These are phyloP conservation scores for Quercus tomentella DNA, from an alignment of 331 rosid genomes.

Conservation along the genomic window DNA sequence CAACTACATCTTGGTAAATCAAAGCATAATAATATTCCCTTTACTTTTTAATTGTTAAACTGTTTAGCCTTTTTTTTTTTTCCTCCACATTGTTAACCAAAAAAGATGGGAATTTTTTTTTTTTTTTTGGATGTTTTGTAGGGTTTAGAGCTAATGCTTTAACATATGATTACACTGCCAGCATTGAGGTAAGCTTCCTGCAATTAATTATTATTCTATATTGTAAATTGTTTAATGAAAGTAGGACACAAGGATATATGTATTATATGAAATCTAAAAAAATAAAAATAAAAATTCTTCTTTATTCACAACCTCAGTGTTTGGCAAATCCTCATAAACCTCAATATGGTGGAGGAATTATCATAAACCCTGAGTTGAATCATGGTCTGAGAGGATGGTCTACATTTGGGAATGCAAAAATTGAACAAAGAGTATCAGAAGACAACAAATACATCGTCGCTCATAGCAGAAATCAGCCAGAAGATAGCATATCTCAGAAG, in stretches of 20 bases:
- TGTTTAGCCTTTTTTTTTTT: background rate
- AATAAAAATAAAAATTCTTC: background rate
- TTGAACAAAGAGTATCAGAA: conserved; percentile 36
- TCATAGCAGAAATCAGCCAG: conserved; percentile 37
- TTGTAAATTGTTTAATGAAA: background rate
- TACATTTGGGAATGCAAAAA: conserved; percentile 40
- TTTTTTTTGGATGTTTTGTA: background rate
- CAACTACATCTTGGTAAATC: too few relatives aligned
- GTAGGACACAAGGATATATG: background rate
- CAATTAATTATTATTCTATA: background rate
- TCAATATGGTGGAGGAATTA: conserved; percentile 72
- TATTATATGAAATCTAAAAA: background rate
- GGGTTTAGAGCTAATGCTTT: conserved; percentile 41
- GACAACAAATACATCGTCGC: conserved; percentile 70
- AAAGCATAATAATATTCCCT: too few relatives aligned
- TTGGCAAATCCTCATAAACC: conserved; percentile 42
- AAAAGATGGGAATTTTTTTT: background rate
- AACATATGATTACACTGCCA: conserved; percentile 59
- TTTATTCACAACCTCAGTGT: conserved; percentile 45
- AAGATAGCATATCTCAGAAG: conserved; percentile 56
- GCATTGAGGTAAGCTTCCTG: conserved; percentile 34
- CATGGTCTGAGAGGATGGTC: conserved; percentile 66
- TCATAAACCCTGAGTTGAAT: conserved; percentile 59
- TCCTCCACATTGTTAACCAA: background rate
- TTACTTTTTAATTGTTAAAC: background rate